Evolutionary conservation across 805 yeast genomes (phyloP), one percentile per base, ranked within the genome.

Genomic region (Yamadazyma nakazawae): DNA sequence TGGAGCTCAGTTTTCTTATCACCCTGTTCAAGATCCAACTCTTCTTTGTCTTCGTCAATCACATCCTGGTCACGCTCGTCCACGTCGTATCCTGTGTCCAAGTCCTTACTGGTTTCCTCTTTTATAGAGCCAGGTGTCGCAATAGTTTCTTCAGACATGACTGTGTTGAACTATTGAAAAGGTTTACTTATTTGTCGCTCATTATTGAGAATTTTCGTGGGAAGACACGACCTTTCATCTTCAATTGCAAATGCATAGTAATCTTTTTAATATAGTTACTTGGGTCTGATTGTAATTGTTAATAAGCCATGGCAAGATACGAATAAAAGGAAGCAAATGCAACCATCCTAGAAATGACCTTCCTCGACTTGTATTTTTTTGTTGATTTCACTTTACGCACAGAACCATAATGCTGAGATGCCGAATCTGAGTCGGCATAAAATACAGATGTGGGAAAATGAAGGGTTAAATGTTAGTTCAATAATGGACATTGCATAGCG

Each of bases 11-110:
- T 43, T 21, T 30, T 49, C 7, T 21, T 45, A 35, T 45, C 54
- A 19, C 47, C 51, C 13, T 37, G 40, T 14, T 37, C 49, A 14
- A 43, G 45, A 38, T 48, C 34, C 34, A 34, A 50, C 40, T 56
- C 55, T 46, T 55, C 54, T 11, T 37, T 28, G 21, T 54, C 57
- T 18, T 50, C 55, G 43, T 56, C 57, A 34, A 54, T 36, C 34
- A 50, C 57, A 35, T 52, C 44, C 24, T 46, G 50, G 43, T 54
- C 56, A 32, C 51, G 42, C 36, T 51, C 56, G n/a, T 46, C 51
- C 7, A 54, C 54, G 26, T 57, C 54, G 38, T 52, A 46, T 34
- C 47, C 47, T 5, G 35, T 7, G 12, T 45, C 47, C 14, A 34
- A 17, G 49, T 37, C 35, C 37, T 48, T 14, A 26, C 37, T 16